These are phyloP conservation scores for Diaporthe humulicola DNA, from an alignment of 2,329 filamentous ascomycete genomes.

Conservation along the genomic window DNA sequence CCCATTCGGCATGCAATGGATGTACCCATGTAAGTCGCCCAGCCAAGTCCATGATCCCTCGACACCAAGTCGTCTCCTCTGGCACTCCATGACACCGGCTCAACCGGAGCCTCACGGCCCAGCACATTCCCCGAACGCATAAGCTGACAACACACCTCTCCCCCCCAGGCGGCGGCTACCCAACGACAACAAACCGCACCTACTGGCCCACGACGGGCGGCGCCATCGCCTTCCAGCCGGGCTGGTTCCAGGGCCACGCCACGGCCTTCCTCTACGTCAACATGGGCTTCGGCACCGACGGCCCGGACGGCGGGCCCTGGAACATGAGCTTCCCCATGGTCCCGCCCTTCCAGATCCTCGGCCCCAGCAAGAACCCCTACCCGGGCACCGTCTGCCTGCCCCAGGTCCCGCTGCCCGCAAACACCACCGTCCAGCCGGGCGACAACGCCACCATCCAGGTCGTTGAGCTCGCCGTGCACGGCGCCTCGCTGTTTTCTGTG, in stretches of 20 bases:
- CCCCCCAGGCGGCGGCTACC: constrained; percentile 83
- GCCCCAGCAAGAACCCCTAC: constrained; percentile 86
- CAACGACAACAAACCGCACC: constrained; percentile 83
- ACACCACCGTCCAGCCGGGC: constrained; percentile 79
- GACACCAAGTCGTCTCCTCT: background rate
- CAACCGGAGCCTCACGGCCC: background rate
- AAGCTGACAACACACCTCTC: constrained; percentile 2
- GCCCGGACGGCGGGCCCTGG: constrained; percentile 73
- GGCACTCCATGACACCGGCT: background rate
- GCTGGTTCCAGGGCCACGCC: constrained; percentile 93
- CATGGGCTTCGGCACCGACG: constrained; percentile 82
- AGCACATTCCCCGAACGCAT: background rate
- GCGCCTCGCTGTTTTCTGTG: constrained; percentile 86
- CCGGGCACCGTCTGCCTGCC: constrained; percentile 90
- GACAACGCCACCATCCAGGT: constrained; percentile 93
- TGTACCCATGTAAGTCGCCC: constrained; percentile 84
- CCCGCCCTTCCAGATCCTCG: constrained; percentile 83
- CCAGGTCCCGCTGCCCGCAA: constrained; percentile 85
- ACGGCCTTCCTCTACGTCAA: constrained; percentile 91
- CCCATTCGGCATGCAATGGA: constrained; percentile 95
- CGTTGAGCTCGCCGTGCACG: constrained; percentile 86
- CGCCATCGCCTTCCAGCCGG: constrained; percentile 90
- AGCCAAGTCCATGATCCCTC: background rate
- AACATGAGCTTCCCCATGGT: constrained; percentile 93
- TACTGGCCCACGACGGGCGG: constrained; percentile 92